A percentile compares a stretch with the other conserved stretches of the same genome.
Evolutionary conservation across 1,284 basidiomycete genomes (phyloP).

Genomic region (Sanghuangporus weigelae): DNA sequence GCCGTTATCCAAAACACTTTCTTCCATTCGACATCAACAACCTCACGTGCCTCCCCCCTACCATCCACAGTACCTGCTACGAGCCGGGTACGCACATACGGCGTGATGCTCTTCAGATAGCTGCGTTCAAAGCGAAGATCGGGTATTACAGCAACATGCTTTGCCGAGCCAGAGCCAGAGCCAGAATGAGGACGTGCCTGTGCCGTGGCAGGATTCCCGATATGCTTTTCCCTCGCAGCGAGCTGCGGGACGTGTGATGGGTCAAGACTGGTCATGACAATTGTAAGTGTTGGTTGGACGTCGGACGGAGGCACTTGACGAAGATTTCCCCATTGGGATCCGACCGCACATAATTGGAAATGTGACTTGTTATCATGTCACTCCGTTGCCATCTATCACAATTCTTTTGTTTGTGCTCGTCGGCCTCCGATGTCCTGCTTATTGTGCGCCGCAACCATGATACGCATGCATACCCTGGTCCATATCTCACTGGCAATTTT

Average conservation of each 20-base stretch:
- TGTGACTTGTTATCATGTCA: background rate
- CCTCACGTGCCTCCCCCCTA: conserved; percentile 24
- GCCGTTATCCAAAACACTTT: conserved; percentile 57
- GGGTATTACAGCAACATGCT: conserved; percentile 43
- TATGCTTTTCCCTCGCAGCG: background rate
- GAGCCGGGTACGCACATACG: conserved; percentile 42
- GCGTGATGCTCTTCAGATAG: conserved; percentile 54
- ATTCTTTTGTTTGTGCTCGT: background rate
- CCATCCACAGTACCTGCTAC: conserved; percentile 19
- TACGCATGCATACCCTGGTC: background rate
- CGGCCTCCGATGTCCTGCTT: background rate
- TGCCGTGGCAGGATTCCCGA: background rate
- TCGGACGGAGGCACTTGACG: background rate
- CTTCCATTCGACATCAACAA: conserved; percentile 52
- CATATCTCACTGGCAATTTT: background rate
- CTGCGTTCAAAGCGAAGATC: conserved; percentile 71
- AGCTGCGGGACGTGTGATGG: conserved; percentile 6
- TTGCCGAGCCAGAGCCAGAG: conserved; percentile 6
- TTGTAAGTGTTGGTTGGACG: background rate
- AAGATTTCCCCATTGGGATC: background rate
- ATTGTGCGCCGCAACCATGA: background rate
- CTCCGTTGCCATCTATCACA: background rate
- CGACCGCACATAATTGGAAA: background rate
- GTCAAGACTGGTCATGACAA: conserved; percentile 9
- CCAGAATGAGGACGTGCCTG: background rate